Conservation (phyloP, 2,329 filamentous ascomycete species). For the Lecanoromycetidae sp. region DNA sequence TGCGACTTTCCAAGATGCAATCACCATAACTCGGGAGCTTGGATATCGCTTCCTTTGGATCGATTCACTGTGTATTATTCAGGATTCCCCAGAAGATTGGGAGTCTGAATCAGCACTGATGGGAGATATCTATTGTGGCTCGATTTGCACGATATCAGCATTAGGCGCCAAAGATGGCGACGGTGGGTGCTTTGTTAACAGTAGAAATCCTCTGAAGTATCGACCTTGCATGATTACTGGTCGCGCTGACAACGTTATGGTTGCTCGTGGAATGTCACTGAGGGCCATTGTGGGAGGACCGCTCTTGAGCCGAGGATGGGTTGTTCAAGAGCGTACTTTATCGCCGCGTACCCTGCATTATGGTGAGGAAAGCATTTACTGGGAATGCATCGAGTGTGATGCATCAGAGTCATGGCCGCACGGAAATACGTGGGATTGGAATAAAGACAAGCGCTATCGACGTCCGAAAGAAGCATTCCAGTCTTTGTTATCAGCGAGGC, state of each 20-base stretch:
- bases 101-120: neutral
- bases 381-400: no score
- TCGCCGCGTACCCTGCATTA: slow-evolving; percentile 18
- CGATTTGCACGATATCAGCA: neutral
- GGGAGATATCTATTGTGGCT: neutral
- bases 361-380: slow-evolving; percentile 12
- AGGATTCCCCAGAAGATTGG: slow-evolving; percentile 2
- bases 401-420: no score
- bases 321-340: slow-evolving; percentile 19
- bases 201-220: no score
- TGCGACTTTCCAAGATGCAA: slow-evolving; percentile 9
- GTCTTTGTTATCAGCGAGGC: no score
- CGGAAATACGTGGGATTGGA: no score
- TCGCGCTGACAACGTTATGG: neutral
- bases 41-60: slow-evolving; percentile 11
- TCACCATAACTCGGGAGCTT: neutral
- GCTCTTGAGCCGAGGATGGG: slow-evolving; percentile 17
- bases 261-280: neutral
- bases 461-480: no score
- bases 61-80: slow-evolving; percentile 14
- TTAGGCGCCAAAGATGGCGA: neutral
- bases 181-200: neutral
- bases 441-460: no score
- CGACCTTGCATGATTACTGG: neutral
- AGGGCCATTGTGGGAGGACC: neutral